Base-by-base conservation (phyloP, 2,329 filamentous ascomycete genomes). In the Colletotrichum lentis region DNA sequence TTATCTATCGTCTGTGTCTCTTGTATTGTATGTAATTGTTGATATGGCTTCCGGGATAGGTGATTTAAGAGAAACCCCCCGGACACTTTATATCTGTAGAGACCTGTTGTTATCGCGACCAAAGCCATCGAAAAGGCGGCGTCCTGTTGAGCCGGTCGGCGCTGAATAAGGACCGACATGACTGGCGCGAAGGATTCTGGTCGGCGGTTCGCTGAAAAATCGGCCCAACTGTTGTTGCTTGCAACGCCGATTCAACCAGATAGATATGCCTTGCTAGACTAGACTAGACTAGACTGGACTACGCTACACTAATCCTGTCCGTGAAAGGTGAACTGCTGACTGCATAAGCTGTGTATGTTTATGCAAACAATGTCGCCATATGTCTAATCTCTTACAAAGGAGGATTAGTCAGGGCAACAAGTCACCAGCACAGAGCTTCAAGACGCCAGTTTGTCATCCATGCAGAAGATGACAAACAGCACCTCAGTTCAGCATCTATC, bases 121-220 rank as follows among this genome's bases (percentile, higher is more conserved):
- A 24, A 18, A 43, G 31, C 18, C 10, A 11, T n/a, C 11, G 31
- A 18, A 20, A 22, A 43, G 16, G 18, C 20, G 57, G 37, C 20
- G 24, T 12, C 14, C 18, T 50, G 35, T 67, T 64, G 61, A 58
- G 53, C 64, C 60, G 60, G 37, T 39, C 61, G 47, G 55, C 41
- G 64, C 64, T 67, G 64, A 67, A 37, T 57, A 67, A 63, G 44
- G 20, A 11, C 46, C 22, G 24, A 31, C 2, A 20, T 18, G 18
- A n/a, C 4, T 27, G 41, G 31, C 41, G 47, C 41, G 24, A 22
- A 16, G 20, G 31, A 18, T 18, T 37, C 18, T 57, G 16, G 52
- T 64, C 44, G 64, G 52, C 24, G 59, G 20, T 63, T 47, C 57
- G 57, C 56, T 47, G 24, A 44, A 41, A 46, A 20, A 37, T 27